phyloP scores from a whole-genome alignment of 257 asterid species.

The Solanum tarijense region DNA sequence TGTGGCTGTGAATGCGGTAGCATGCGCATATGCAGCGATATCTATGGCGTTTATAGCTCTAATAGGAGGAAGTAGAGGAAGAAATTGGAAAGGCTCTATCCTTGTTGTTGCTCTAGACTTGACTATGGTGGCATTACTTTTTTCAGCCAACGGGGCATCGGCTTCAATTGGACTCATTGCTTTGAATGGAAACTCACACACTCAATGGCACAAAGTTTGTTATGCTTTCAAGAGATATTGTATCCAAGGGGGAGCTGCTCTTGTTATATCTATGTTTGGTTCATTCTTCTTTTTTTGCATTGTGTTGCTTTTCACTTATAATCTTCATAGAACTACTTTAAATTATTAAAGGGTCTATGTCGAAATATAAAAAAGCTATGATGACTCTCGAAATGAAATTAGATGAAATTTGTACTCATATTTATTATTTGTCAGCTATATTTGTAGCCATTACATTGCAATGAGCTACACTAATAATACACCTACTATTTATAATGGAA shows the following conservation, averaged over 20 bases:
- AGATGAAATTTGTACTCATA: neutral
- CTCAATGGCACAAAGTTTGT: slow-evolving; percentile 20
- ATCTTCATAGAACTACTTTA: neutral
- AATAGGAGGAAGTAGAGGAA: neutral
- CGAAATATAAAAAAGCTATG: neutral
- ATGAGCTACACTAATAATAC: neutral
- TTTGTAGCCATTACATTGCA: neutral
- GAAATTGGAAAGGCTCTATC: neutral
- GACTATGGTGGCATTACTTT: slow-evolving; percentile 12
- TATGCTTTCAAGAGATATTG: slow-evolving; percentile 9
- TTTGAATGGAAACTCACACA: slow-evolving; percentile 11
- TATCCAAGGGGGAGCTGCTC: slow-evolving; percentile 6
- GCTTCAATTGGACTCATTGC: slow-evolving; percentile 15
- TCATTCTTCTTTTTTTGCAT: neutral
- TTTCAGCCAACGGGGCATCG: slow-evolving; percentile 16
- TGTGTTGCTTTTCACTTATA: neutral
- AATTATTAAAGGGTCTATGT: neutral
- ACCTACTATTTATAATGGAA: neutral
- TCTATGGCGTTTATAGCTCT: neutral
- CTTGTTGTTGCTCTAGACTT: slow-evolving; percentile 1
- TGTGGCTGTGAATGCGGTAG: slow-evolving; percentile 18
- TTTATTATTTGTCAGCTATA: neutral
- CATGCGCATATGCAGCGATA: slow-evolving; percentile 14
- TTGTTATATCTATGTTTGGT: slow-evolving; percentile 7
- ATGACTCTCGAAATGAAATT: neutral